Conservation (phyloP, 495 filamentous ascomycete species). For the Hypomontagnella monticulosa region DNA sequence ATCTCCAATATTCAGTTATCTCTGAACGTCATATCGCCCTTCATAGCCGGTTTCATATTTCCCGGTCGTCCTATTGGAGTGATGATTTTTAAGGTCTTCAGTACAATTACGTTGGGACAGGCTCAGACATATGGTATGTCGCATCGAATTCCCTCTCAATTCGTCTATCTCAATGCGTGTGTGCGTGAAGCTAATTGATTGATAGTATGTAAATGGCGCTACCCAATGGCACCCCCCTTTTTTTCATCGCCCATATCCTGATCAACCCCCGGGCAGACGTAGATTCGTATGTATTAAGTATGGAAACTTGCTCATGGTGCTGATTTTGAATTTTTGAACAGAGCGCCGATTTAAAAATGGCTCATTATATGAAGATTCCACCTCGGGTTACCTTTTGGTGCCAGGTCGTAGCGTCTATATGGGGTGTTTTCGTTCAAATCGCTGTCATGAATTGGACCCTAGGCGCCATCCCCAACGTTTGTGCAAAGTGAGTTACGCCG, state of each 20-base stretch:
- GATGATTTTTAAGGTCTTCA: constrained; percentile 73
- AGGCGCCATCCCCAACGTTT: constrained; percentile 63
- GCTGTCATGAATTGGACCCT: constrained; percentile 70
- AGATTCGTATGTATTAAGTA: neutral
- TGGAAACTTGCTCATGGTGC: constrained; percentile 20
- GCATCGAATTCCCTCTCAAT: no score
- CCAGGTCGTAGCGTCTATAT: constrained; percentile 64
- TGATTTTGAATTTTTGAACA: constrained; percentile 18
- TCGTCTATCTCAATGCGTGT: no score
- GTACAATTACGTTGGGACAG: constrained; percentile 67
- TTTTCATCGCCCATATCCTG: neutral
- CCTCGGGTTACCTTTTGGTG: constrained; percentile 67
- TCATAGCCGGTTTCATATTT: constrained; percentile 71
- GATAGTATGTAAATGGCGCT: constrained; percentile 26
- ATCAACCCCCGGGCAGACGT: neutral
- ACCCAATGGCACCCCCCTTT: neutral
- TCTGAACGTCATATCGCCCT: constrained; percentile 69
- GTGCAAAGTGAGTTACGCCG: constrained; percentile 46
- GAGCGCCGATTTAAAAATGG: constrained; percentile 63
- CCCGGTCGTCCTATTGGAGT: constrained; percentile 68
- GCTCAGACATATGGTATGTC: constrained; percentile 57
- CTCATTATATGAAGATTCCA: constrained; percentile 75
- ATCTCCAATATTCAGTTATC: constrained; percentile 64
- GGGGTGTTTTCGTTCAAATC: constrained; percentile 68
- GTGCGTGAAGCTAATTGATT: constrained; percentile 7